Conservation (phyloP, 495 filamentous ascomycete genomes). For the Penicillium diatomitis region DNA sequence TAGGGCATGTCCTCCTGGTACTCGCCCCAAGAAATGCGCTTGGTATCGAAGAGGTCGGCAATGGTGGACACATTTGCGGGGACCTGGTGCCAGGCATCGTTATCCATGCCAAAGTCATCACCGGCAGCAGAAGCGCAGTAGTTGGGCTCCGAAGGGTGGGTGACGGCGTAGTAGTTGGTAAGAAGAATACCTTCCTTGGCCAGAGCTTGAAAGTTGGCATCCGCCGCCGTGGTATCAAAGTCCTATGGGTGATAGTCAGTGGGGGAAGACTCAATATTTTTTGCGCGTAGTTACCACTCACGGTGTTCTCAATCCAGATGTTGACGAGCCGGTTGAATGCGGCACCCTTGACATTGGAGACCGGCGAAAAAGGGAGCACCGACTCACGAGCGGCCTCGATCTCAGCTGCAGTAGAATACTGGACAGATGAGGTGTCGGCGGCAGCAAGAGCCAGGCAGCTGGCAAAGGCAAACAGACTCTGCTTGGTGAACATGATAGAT, state of each 20-base stretch:
- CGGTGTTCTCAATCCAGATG: conserved; percentile 69
- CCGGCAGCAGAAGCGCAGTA: conserved; percentile 55
- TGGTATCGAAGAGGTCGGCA: conserved; percentile 60
- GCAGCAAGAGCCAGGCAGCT: conserved; percentile 16
- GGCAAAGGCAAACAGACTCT: conserved; percentile 14
- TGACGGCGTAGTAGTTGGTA: conserved; percentile 53
- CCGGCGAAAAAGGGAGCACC: conserved; percentile 39
- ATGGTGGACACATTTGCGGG: conserved; percentile 57
- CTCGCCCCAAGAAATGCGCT: conserved; percentile 56
- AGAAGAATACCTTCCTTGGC: conserved; percentile 55
- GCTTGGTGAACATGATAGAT: conserved; percentile 16
- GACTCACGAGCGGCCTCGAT: conserved; percentile 25
- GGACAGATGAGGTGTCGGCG: conserved; percentile 21
- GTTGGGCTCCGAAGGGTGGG: conserved; percentile 65
- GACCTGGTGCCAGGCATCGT: conserved; percentile 50
- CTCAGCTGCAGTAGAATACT: conserved; percentile 23
- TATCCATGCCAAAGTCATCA: conserved; percentile 61
- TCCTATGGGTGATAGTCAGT: conserved; percentile 30
- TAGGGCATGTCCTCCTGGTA: conserved; percentile 66
- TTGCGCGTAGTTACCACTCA: conserved; percentile 20
- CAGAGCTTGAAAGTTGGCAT: conserved; percentile 46
- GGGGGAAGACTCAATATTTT: background rate
- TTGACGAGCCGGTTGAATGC: conserved; percentile 58
- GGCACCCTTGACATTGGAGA: conserved; percentile 50
- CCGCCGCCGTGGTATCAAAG: conserved; percentile 40